These are phyloP conservation scores for Alternaria incomplexa DNA, from an alignment of 2,329 filamentous ascomycete genomes.

Conservation along the genomic window DNA sequence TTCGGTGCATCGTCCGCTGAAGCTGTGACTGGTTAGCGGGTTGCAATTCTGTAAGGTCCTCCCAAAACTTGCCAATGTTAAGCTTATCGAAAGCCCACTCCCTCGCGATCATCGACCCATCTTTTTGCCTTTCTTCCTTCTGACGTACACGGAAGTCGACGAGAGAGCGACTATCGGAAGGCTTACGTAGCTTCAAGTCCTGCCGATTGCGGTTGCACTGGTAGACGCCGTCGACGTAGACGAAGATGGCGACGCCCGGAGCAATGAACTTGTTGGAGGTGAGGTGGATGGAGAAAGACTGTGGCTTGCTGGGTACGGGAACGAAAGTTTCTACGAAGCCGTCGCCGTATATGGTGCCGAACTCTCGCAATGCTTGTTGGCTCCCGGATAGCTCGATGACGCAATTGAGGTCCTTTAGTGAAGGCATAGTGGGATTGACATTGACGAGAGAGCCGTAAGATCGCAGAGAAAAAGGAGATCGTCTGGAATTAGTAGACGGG, in stretches of 20 bases:
- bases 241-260: conserved; percentile 60
- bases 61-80: conserved; percentile 51
- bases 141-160: conserved; percentile 60
- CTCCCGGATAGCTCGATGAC: conserved; percentile 56
- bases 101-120: conserved; percentile 57
- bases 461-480: too few species aligned
- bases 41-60: rapidly evolving
- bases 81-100: conserved; percentile 61
- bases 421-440: conserved; percentile 53
- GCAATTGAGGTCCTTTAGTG: conserved; percentile 60
- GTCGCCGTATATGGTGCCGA: conserved; percentile 58
- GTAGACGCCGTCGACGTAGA: conserved; percentile 64
- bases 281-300: conserved; percentile 58
- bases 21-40: conserved; percentile 35
- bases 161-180: conserved; percentile 42
- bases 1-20: conserved; percentile 47
- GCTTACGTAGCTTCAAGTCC: conserved; percentile 45
- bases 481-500: too few species aligned
- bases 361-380: conserved; percentile 55
- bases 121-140: conserved; percentile 58
- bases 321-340: conserved; percentile 60
- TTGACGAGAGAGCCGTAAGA: not conserved
- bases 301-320: conserved; percentile 54
- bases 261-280: conserved; percentile 59
- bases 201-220: conserved; percentile 63